Conservation (phyloP, 805 yeast genomes). For the Priceomyces castillae region DNA sequence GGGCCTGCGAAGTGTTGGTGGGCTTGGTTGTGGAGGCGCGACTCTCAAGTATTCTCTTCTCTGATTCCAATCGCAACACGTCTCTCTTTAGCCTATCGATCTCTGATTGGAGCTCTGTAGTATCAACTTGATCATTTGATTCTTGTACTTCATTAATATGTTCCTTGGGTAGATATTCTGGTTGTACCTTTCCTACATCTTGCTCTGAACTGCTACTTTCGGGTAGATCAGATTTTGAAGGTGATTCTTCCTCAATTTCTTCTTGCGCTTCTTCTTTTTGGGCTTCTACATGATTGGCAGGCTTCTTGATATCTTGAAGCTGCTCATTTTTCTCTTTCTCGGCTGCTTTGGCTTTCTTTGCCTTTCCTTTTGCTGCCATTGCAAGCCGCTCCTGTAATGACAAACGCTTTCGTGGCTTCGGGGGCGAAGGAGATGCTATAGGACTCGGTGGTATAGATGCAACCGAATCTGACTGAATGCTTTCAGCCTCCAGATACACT, state of each 20-base stretch:
- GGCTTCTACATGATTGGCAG: background rate
- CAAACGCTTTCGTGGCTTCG: slow-evolving; percentile 51
- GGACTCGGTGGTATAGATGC: background rate
- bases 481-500: background rate
- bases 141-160: no score
- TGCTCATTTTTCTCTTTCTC: background rate
- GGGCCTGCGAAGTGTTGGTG: slow-evolving; percentile 1
- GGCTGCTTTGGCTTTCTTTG: slow-evolving; percentile 15
- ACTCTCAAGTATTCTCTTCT: slow-evolving; percentile 1
- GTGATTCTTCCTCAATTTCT: background rate
- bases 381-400: slow-evolving; percentile 86
- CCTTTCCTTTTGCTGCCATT: slow-evolving; percentile 62
- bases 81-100: slow-evolving; percentile 4
- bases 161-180: no score
- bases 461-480: background rate
- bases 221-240: background rate
- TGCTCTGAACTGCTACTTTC: no score
- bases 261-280: background rate
- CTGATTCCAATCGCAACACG: background rate
- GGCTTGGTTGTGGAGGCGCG: background rate
- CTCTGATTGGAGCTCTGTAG: background rate
- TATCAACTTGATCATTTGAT: no score
- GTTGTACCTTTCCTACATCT: no score
- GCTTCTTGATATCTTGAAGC: background rate
- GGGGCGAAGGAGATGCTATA: background rate